Evolutionary conservation across 257 asterid species (phyloP).

Genomic region (Primulina eburnea): DNA sequence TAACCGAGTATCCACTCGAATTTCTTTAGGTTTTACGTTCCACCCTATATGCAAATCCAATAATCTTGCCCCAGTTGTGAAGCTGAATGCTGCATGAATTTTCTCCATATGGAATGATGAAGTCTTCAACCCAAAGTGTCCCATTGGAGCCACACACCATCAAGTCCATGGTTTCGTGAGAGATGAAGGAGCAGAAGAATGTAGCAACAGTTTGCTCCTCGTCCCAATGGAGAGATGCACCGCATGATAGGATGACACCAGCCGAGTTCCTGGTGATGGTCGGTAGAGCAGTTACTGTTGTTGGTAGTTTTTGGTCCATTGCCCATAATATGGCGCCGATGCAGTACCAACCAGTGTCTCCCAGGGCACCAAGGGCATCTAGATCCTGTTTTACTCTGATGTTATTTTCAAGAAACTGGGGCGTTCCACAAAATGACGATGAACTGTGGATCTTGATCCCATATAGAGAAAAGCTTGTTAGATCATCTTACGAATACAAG

Average conservation of each 20-base stretch:
- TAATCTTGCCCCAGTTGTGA: slow-evolving; percentile 57
- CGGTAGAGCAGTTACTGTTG: slow-evolving; percentile 61
- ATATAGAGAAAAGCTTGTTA: slow-evolving; percentile 9
- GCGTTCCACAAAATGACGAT: slow-evolving; percentile 43
- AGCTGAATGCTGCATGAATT: slow-evolving; percentile 44
- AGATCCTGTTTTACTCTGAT: slow-evolving; percentile 67
- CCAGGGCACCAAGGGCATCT: slow-evolving; percentile 72
- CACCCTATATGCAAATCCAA: slow-evolving; percentile 65
- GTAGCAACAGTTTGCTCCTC: slow-evolving; percentile 54
- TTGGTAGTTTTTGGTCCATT: slow-evolving; percentile 62
- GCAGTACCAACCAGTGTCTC: slow-evolving; percentile 89
- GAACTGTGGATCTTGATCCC: slow-evolving; percentile 61
- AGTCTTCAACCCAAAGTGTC: slow-evolving; percentile 48
- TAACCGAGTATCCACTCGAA: slow-evolving; percentile 38
- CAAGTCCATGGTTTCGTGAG: slow-evolving; percentile 63
- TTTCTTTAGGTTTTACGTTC: slow-evolving; percentile 56
- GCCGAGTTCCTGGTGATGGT: slow-evolving; percentile 40
- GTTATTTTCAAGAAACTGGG: slow-evolving; percentile 48
- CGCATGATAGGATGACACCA: slow-evolving; percentile 63
- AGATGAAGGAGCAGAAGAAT: slow-evolving; percentile 58
- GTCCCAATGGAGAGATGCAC: slow-evolving; percentile 63
- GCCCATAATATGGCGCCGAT: slow-evolving; percentile 68
- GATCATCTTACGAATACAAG: neutral
- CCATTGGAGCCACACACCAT: slow-evolving; percentile 52
- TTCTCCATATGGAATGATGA: slow-evolving; percentile 54